Conservation (phyloP, 169 alveolate genomes). For the Plasmodium sp. region DNA sequence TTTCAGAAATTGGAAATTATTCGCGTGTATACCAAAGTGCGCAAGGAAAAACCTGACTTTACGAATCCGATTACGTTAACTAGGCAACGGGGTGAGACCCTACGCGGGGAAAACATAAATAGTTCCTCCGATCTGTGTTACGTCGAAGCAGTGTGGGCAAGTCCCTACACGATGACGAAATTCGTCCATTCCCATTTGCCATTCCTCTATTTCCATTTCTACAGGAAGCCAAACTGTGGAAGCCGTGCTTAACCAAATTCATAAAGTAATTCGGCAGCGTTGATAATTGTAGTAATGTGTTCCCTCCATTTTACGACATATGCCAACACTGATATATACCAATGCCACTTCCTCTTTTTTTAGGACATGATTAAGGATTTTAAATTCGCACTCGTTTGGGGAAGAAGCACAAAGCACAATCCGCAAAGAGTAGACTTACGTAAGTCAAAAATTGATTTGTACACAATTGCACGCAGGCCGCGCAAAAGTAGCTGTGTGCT, state of each 20-base stretch:
- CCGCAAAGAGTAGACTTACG: constrained; percentile 96
- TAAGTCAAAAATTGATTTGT: constrained; percentile 11
- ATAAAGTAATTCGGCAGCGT: constrained; percentile 52
- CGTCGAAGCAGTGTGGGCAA: neutral
- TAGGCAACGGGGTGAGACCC: constrained; percentile 82
- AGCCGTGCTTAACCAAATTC: constrained; percentile 80
- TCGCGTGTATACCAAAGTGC: constrained; percentile 96
- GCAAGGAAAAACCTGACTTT: constrained; percentile 96
- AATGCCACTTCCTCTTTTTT: neutral
- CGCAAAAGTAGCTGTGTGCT: neutral
- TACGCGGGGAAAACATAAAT: neutral
- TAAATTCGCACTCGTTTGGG: constrained; percentile 98
- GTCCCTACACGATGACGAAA: neutral
- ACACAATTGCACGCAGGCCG: neutral
- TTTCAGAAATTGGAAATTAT: constrained; percentile 78
- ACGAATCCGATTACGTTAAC: constrained; percentile 94
- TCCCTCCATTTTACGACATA: constrained; percentile 35
- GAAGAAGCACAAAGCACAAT: constrained; percentile 95
- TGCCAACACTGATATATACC: neutral
- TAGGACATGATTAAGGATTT: constrained; percentile 86
- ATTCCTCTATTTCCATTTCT: neutral
- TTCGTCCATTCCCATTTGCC: neutral
- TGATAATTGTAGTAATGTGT: constrained; percentile 29
- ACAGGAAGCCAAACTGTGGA: constrained; percentile 77
- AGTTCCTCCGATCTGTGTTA: neutral